Base-by-base conservation (phyloP, 805 yeast genomes). In the Lipomyces spencermartinsiae region DNA sequence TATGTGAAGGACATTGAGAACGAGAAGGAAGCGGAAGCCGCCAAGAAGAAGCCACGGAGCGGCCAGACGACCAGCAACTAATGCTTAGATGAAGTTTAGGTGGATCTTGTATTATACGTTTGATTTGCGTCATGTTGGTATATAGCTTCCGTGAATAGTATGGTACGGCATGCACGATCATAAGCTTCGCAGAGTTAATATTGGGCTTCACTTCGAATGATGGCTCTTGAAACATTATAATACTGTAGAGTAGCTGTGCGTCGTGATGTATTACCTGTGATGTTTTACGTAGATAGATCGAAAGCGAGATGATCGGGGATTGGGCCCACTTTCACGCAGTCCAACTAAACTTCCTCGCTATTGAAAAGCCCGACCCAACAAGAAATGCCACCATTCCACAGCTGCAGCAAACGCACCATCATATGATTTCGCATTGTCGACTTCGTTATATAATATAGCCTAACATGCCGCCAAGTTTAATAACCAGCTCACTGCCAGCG, bases 11-110 rank as follows among this genome's bases (percentile, higher is more conserved):
- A 87, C 74, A 90, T 94, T 68, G 98, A 93, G 80, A 89, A 86
- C 39, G 98, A 93, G 79, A 93, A 93, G 82, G 93, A 84, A 72
- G 89, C 87, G 61, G 95, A 89, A 80, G 91, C 89, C 62, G 94
- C 87, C 74, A 89, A 87, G 85, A 89, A 86, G 84, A 89, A 84
- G 58, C 65, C 70, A 2, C 56, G 71, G 14, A 19, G 56, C 12
- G 64, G 64, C 4, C 69, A 43, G 58, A 39, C 61, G 14, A 65
- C 62, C 62, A 58, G 46, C 33, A 61, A 37, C 58, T 43, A 61
- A 37, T 54, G 34, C 56, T 25, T 53, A 31, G 34, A 53, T 14
- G 22, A 31, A 31, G 7, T 43, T 1, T n/a, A 43, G 49, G 5
- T 43, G 22, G 22, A 43, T 16, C 49, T n/a, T 43, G 49, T 43